phyloP scores from a whole-genome alignment of 2,329 filamentous ascomycete species.

The Colletotrichum gloeosporioides region DNA sequence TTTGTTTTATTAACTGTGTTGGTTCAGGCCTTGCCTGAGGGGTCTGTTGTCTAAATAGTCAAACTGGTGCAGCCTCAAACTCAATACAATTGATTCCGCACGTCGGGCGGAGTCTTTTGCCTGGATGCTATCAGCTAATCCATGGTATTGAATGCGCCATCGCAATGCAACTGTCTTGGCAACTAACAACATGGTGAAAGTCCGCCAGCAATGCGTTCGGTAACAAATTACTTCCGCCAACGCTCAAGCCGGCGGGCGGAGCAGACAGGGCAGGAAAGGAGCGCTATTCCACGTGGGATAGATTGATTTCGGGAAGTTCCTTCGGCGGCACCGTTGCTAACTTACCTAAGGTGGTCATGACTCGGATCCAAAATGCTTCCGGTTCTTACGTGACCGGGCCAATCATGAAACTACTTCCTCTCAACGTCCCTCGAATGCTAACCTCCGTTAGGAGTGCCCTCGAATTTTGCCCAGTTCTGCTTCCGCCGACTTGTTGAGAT shows the following conservation, averaged over 20 bases:
- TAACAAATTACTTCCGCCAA: not conserved
- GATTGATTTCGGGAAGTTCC: constrained; percentile 7
- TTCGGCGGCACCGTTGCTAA: not conserved
- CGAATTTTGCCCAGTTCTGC: not conserved
- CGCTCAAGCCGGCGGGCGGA: not conserved
- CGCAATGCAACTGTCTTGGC: not conserved
- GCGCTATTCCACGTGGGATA: not conserved
- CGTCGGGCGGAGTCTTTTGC: not conserved
- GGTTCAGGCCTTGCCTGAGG: not conserved
- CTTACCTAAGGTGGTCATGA: constrained; percentile 6
- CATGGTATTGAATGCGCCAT: not conserved
- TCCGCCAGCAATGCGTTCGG: not conserved
- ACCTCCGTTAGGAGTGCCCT: not conserved
- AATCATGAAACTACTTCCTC: constrained; percentile 15
- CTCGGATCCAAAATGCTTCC: constrained; percentile 13
- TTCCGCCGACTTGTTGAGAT: not conserved
- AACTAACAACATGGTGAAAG: not conserved
- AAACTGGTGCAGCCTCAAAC: not conserved
- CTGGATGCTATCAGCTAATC: not conserved
- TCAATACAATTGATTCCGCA: not conserved
- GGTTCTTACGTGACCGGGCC: constrained; percentile 12
- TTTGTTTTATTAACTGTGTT: not conserved
- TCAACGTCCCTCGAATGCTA: not conserved
- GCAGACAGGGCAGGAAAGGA: not conserved
- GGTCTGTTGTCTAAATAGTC: not conserved